Percentiles rank a stretch among this genome's conserved stretches.
These are phyloP conservation scores for Coriaria nepalensis DNA, from an alignment of 306 rosid species.

Conservation along the genomic window DNA sequence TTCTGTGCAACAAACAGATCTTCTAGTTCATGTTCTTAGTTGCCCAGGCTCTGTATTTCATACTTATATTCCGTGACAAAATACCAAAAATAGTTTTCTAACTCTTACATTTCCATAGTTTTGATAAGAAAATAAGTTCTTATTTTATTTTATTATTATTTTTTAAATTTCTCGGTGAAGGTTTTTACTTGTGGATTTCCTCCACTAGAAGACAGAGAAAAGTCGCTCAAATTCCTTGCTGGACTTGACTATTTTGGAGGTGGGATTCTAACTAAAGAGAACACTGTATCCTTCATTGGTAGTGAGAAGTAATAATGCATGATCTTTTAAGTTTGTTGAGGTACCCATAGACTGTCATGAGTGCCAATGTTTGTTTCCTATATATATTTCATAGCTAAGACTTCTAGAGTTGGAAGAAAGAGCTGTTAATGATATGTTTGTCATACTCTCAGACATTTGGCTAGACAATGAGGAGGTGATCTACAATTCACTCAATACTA, in stretches of 20 bases:
- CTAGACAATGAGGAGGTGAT: conserved; percentile 82
- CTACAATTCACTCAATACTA: conserved; percentile 7
- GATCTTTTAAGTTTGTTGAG: neutral
- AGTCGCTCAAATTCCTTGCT: conserved; percentile 45
- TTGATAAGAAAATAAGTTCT: neutral
- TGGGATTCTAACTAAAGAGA: conserved; percentile 53
- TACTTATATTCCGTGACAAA: too few relatives aligned
- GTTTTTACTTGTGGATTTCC: conserved; percentile 92
- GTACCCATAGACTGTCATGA: neutral
- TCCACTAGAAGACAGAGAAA: conserved; percentile 72
- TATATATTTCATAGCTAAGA: conserved; percentile 49
- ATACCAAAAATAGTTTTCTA: too few relatives aligned
- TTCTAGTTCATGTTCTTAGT: too few relatives aligned
- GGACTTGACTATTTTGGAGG: conserved; percentile 75
- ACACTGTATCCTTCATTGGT: conserved; percentile 47
- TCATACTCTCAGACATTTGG: conserved; percentile 80
- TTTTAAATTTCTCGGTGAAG: conserved; percentile 26
- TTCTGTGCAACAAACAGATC: too few relatives aligned
- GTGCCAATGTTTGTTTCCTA: conserved; percentile 18
- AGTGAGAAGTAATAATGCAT: neutral
- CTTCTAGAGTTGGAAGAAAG: conserved; percentile 56
- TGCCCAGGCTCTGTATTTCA: too few relatives aligned
- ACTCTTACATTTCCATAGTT: too few relatives aligned
- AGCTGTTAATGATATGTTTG: conserved; percentile 77
- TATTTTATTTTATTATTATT: neutral